Evolutionary conservation across 257 asterid species (phyloP), one percentile per base, ranked within the genome.

Genomic region (Schizonepeta tenuifolia): DNA sequence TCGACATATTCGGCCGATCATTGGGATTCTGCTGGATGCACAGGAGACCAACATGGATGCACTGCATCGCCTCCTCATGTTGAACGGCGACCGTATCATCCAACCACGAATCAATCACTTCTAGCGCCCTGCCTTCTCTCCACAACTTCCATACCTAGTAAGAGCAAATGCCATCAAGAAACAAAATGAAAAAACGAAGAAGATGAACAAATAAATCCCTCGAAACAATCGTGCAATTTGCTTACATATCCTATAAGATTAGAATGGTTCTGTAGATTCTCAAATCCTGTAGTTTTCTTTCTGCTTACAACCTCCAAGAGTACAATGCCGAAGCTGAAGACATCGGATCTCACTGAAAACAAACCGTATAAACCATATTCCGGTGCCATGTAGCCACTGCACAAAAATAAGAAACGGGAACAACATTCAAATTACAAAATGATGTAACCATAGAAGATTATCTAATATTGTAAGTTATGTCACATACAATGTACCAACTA

Each of bases 1-100:
- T 72, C 1, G 89, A 80, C 87, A 87, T 87, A 51, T 55, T 72
- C 5, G 90, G 90, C 31, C 90, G 69, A 35, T 87, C 87, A 11
- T 76, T 79, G 26, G 89, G 84, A 28, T 22, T 70, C 31, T 68
- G 66, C 21, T 83, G 86, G 22, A 80, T 82, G 20, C 90, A 87
- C 61, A 83, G 43, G 5, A 85, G 82, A 7, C 82, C 88, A 2
- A 81, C 74, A 31, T 79, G 83, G 49, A 79, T 63, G 69, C 76
- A 72, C 8, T 83, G 70, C 24, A 44, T 33, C 40, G 71, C 77
- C 64, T 77, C 83, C 64, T 77, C 83, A 17, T 56, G 21, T 1
- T 56, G n/a, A 14, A 68, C 6, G 9, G 49, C 55, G 9, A 55
- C 55, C 18, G 62, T 9, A 3, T 62, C 67, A 17, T 71, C 79